phyloP scores from a whole-genome alignment of 78 protist species.

The Protostelium mycophagum region DNA sequence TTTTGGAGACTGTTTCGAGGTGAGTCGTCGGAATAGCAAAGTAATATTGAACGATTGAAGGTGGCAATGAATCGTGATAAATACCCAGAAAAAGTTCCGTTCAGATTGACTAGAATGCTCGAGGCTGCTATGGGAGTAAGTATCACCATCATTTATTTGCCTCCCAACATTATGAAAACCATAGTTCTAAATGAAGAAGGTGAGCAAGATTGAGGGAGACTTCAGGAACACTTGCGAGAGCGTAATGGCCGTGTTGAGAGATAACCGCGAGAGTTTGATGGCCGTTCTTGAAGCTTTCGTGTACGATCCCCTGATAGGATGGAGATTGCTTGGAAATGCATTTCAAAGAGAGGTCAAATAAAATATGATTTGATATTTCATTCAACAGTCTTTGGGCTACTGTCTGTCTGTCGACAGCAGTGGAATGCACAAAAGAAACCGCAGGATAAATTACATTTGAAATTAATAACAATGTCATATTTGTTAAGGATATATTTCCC shows the following conservation, averaged over 20 bases:
- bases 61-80: slow-evolving; percentile 17
- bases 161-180: slow-evolving; percentile 56
- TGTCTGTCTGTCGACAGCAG: too few relatives aligned
- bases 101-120: slow-evolving; percentile 14
- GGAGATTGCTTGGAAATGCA: not conserved
- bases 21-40: not conserved
- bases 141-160: not conserved
- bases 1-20: slow-evolving; percentile 79
- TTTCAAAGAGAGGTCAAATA: too few relatives aligned
- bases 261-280: slow-evolving; percentile 83
- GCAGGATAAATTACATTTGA: too few relatives aligned
- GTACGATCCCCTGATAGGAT: slow-evolving; percentile 89
- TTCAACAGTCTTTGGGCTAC: too few relatives aligned
- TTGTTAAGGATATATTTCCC: too few relatives aligned
- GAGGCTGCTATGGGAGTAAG: slow-evolving; percentile 10
- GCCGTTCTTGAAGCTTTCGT: slow-evolving; percentile 98
- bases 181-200: slow-evolving; percentile 83
- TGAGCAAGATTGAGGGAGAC: slow-evolving; percentile 90
- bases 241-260: slow-evolving; percentile 88
- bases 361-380: too few relatives aligned
- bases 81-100: slow-evolving; percentile 15
- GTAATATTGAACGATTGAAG: not conserved
- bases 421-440: too few relatives aligned
- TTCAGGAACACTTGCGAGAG: slow-evolving; percentile 89
- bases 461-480: too few relatives aligned